Percentiles rank a stretch among this genome's conserved stretches.
These are phyloP conservation scores for Solanum sejunctum DNA, from an alignment of 257 asterid species.

Conservation along the genomic window DNA sequence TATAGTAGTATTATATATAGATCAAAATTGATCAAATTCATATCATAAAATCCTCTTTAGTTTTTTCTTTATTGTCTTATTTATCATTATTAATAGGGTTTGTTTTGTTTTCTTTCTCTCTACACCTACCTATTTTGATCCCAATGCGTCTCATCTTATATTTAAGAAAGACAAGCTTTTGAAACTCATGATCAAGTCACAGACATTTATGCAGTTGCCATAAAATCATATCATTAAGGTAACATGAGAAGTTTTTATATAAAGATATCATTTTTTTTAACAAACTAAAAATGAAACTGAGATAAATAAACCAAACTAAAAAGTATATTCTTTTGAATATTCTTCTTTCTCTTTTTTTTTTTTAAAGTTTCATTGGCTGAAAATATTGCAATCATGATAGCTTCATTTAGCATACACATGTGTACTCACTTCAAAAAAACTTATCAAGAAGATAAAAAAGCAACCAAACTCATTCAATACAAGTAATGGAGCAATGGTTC, in stretches of 20 bases:
- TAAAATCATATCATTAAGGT: background rate
- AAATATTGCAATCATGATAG: background rate
- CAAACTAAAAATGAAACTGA: background rate
- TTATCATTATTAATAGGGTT: background rate
- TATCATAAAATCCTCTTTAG: background rate
- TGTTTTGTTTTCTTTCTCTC: background rate
- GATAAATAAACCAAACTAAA: background rate
- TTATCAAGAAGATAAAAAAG: background rate
- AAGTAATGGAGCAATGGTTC: background rate
- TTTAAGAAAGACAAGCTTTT: background rate
- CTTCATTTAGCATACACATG: background rate
- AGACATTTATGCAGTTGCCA: background rate
- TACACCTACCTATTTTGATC: background rate
- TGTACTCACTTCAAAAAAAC: background rate
- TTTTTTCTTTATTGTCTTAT: background rate
- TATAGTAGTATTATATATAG: too few species aligned
- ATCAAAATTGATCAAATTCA: too few species aligned
- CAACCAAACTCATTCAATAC: background rate
- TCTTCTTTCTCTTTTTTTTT: background rate
- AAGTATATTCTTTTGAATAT: background rate
- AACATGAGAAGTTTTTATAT: background rate
- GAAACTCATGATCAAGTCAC: background rate
- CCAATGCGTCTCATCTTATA: background rate
- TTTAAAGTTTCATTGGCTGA: background rate
- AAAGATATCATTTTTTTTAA: background rate